A percentile compares a stretch with the other conserved stretches of the same genome.
These are phyloP conservation scores for Lachancea quebecensis DNA, from an alignment of 805 yeast species.

Conservation along the genomic window DNA sequence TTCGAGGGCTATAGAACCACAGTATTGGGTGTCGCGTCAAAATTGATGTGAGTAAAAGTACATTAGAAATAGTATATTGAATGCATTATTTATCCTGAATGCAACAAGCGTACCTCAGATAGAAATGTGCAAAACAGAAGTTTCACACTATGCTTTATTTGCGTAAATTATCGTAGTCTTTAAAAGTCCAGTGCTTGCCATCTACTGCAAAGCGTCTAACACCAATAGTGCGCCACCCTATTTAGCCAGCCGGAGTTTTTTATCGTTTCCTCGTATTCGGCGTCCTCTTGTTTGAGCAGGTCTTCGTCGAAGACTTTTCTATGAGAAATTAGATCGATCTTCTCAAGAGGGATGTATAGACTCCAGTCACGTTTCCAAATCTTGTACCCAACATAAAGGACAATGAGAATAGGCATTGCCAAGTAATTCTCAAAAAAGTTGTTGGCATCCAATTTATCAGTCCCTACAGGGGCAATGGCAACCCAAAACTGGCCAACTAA, in stretches of 20 bases:
- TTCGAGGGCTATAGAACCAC: no score
- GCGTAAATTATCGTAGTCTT: no score
- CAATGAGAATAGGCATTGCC: slow-evolving; percentile 41
- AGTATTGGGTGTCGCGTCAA: no score
- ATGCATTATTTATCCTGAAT: no score
- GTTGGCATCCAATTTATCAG: slow-evolving; percentile 32
- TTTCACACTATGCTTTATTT: no score
- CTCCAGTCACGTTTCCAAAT: slow-evolving; percentile 41
- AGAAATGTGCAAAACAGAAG: no score
- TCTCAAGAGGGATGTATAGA: slow-evolving; percentile 25
- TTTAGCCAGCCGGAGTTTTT: slow-evolving; percentile 25
- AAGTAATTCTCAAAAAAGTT: slow-evolving; percentile 40
- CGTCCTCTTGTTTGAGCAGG: slow-evolving; percentile 28
- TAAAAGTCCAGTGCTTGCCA: no score
- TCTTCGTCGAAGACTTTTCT: slow-evolving; percentile 32
- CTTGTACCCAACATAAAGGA: slow-evolving; percentile 40
- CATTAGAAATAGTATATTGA: no score
- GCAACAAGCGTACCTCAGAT: no score
- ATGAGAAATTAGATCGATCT: slow-evolving; percentile 26
- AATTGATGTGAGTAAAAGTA: no score
- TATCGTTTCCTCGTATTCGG: slow-evolving; percentile 24
- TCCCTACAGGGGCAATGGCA: slow-evolving; percentile 49
- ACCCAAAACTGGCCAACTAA: slow-evolving; percentile 60
- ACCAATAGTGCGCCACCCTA: slow-evolving; percentile 30
- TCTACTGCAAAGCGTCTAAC: slow-evolving; percentile 12